Base-by-base conservation (phyloP, 768 basidiomycete genomes). In the Rhizopogon rudus region DNA sequence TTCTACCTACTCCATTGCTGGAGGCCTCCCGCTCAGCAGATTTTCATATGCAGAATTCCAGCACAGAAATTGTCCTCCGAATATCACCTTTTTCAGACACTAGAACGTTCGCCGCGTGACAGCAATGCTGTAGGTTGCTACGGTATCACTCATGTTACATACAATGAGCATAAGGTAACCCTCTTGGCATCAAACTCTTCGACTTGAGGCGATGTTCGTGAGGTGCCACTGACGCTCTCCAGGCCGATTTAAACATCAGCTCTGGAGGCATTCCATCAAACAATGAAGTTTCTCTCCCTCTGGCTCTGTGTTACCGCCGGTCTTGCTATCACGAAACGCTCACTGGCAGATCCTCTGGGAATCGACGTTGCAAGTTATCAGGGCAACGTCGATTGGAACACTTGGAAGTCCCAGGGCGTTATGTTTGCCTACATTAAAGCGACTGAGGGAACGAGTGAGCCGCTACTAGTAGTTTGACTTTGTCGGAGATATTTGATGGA, bases 341-440 rank as follows among this genome's bases (percentile, higher is more conserved):
- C 25, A 5, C 25, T 4, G 25, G 25, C 75, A 9, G 53, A 66
- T 7, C 76, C 76, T 35, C 61, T 74, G 50, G 80, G 79, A 29
- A 77, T 80, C 50, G 81, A 83, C 59, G 79, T 83, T 52, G 81
- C 79, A 2, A 52, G 65, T 59, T 75, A 67, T 46, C 81, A 83
- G 53, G 65, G 71, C 4, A 68, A 51, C 60, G 67, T 83, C 45
- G 69, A 81, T 65, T 82, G 80, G 79, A 67, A 62, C 33, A 71
- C 73, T 3, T 77, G 80, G 55, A 75, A 73, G 59, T 71, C 74
- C 25, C 77, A 77, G 55, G 82, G 81, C 9, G 64, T 80, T 17
- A 58, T 68, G 9, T 84, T 81, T 60, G 79, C 73, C 1, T 82
- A 74, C 59, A 83, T 84, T 73, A 84, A 83, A 63, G 83, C 81